These are phyloP conservation scores for Sugiyamaella boreocaroliniensis DNA, from an alignment of 805 yeast genomes.

Conservation along the genomic window DNA sequence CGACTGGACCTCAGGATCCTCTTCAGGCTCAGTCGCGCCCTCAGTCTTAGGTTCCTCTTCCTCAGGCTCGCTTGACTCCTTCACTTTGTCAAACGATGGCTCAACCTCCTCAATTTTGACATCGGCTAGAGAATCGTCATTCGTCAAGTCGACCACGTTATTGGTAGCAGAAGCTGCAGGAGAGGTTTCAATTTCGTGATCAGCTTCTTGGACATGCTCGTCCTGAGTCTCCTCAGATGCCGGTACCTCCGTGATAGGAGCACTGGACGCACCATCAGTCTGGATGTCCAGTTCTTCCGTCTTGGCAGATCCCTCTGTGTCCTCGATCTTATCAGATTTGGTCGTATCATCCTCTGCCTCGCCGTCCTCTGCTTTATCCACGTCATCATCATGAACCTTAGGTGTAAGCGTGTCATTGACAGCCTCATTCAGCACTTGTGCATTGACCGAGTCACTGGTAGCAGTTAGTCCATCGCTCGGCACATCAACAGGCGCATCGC, in stretches of 20 bases:
- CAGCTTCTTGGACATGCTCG: neutral
- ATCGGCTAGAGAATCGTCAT: neutral
- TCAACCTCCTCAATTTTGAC: neutral
- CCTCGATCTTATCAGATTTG: neutral
- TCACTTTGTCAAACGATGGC: neutral
- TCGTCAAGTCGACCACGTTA: neutral
- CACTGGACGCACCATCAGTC: neutral
- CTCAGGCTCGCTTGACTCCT: too few relatives aligned
- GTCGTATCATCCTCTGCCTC: neutral
- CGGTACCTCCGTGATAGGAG: neutral
- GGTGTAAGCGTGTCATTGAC: neutral
- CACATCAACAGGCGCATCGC: neutral
- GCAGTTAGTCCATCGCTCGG: neutral
- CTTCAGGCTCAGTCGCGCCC: neutral
- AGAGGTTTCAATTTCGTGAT: neutral
- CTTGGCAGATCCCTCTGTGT: neutral
- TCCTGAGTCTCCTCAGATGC: neutral
- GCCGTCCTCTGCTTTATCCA: neutral
- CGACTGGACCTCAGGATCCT: neutral
- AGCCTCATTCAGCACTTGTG: neutral
- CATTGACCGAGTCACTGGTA: neutral
- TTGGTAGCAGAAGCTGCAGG: neutral
- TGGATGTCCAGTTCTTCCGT: neutral
- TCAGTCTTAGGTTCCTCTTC: neutral
- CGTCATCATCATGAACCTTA: neutral